Evolutionary conservation across 495 filamentous ascomycete species (phyloP).

Genomic region (Pseudevernia furfuracea): DNA sequence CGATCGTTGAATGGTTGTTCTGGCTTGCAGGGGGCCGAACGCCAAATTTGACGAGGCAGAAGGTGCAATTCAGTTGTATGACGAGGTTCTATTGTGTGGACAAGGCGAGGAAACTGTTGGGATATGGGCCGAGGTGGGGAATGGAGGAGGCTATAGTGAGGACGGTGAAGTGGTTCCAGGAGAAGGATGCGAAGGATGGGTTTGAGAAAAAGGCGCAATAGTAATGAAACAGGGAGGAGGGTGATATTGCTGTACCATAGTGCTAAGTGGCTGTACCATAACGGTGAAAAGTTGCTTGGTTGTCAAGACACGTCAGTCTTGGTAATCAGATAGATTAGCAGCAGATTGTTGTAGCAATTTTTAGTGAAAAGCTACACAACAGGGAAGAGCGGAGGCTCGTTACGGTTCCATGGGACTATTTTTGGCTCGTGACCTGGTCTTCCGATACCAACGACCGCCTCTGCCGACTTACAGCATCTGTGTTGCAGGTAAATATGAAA

Average conservation of each 20-base stretch:
- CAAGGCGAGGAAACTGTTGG: constrained; percentile 62
- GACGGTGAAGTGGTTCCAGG: constrained; percentile 58
- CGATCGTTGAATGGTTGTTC: constrained; percentile 59
- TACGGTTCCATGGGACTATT: not conserved
- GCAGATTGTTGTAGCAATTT: not conserved
- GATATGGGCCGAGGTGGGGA: constrained; percentile 55
- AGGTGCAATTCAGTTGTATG: constrained; percentile 55
- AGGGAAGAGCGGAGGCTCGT: not conserved
- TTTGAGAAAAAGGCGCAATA: constrained; percentile 18
- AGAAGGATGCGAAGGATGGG: constrained; percentile 43
- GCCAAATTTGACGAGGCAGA: constrained; percentile 65
- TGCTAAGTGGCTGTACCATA: constrained; percentile 2
- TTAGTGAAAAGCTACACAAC: not conserved
- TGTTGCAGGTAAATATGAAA: not conserved
- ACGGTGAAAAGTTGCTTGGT: not conserved
- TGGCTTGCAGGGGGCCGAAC: constrained; percentile 57
- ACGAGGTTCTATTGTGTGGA: constrained; percentile 41
- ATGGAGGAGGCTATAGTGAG: constrained; percentile 60
- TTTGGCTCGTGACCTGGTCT: not conserved
- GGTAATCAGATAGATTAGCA: not conserved
- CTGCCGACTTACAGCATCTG: not conserved
- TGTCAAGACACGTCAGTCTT: not conserved
- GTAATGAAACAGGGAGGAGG: constrained; percentile 44
- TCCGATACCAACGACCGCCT: not conserved
- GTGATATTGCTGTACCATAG: not conserved